Evolutionary conservation across 805 yeast species (phyloP), one percentile per base, ranked within the genome.

Genomic region (Candida argentea): DNA sequence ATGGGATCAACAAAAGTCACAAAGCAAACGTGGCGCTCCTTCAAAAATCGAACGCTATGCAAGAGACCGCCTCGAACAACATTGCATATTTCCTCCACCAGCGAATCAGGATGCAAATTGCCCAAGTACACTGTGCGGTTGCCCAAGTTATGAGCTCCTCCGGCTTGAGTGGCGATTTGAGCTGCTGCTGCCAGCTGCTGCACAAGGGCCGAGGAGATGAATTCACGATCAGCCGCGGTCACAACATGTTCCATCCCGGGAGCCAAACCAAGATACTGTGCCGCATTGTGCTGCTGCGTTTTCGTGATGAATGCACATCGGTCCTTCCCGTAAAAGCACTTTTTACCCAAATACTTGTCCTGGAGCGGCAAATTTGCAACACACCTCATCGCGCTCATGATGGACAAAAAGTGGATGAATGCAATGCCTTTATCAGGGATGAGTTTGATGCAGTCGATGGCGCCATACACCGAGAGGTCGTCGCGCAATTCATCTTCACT

Each of bases 101-200:
- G 78, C 8, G 91, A 76, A 35, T 81, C 93, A 30, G 82, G 86
- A 39, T 89, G 95, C 38, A 91, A 65, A 46, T 80, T 82, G 16
- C 96, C 96, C 38, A 89, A 62, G 49, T 86, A 89, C 21, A 89
- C 87, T 0, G 96, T 87, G 52, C 98, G 67, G 50, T 89, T 89
- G 25, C 97, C 97, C 39, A 86, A 64, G 49, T 89, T 89, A 33
- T 76, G 75, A 15, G 89, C 83, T 14, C 96, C 96, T 9, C 95
- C 96, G 2, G 95, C 93, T 29, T 87, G 74, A 0, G 94, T 80
- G 1, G 95, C 95, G 44, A 89, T 87, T 20, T 93, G 89, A n/a
- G 95, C 95, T 5, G 97, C 95, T 1, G 96, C 95, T 21, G 94
- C 93, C 10, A 94, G 76, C 57, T 91, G 96, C 54, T 85, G 94